phyloP scores from a whole-genome alignment of 2,329 filamentous ascomycete genomes.

The Colletotrichum sp. region DNA sequence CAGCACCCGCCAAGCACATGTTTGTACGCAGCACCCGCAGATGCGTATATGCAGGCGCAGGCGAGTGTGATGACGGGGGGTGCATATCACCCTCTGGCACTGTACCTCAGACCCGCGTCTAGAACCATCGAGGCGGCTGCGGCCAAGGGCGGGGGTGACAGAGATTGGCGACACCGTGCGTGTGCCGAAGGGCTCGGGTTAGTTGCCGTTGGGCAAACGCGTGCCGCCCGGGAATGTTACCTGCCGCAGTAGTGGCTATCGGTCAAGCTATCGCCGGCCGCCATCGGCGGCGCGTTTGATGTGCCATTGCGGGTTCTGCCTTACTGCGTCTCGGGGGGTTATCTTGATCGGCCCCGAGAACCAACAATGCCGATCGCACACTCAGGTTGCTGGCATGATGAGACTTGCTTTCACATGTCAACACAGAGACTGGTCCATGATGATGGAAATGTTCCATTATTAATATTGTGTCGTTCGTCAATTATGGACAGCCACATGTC shows the following conservation, averaged over 20 bases:
- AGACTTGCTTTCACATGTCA: neutral
- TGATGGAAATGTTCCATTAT: neutral
- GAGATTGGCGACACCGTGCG: neutral
- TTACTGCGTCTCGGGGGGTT: neutral
- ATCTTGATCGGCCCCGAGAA: neutral
- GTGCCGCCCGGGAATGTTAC: neutral
- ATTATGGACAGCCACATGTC: neutral
- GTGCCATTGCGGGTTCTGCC: neutral
- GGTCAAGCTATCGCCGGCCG: neutral
- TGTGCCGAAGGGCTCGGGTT: neutral
- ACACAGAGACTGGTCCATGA: neutral
- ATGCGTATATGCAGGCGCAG: neutral
- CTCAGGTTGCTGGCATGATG: neutral
- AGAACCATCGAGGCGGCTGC: neutral
- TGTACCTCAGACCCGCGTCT: neutral
- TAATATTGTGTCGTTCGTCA: neutral
- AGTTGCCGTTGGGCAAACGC: neutral
- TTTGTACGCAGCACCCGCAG: neutral
- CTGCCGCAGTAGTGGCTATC: neutral
- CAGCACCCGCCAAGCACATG: neutral
- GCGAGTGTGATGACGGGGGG: neutral
- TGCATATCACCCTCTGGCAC: neutral
- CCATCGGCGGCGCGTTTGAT: neutral
- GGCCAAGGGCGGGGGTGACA: neutral
- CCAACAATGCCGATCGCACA: neutral